Evolutionary conservation across 306 rosid genomes (phyloP).

Genomic region (Hippophae tibetana): DNA sequence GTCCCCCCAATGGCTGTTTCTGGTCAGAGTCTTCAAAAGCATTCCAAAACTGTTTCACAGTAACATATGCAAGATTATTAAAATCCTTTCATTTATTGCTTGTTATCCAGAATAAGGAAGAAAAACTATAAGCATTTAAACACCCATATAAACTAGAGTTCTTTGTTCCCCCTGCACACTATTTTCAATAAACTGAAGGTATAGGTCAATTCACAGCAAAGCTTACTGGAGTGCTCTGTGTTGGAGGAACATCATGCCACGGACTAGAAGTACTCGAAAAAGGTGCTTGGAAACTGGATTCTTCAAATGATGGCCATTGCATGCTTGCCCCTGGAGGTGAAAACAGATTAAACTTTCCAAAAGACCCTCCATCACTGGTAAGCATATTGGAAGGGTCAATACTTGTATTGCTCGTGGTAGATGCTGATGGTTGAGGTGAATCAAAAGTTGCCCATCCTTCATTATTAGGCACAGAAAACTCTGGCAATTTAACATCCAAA

Average conservation of each 20-base stretch:
- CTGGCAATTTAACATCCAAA: conserved; percentile 27
- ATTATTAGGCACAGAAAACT: conserved; percentile 36
- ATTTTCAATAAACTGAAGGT: neutral
- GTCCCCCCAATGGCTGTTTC: conserved; percentile 25
- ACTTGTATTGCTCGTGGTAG: conserved; percentile 25
- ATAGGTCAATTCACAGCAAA: neutral
- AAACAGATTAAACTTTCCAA: conserved; percentile 38
- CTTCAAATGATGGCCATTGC: conserved; percentile 36
- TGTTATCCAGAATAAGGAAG: neutral
- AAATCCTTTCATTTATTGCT: conserved; percentile 17
- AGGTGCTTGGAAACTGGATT: conserved; percentile 20
- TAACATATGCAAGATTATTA: conserved; percentile 24
- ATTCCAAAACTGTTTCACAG: conserved; percentile 56
- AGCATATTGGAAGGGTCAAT: conserved; percentile 16
- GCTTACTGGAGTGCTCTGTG: conserved; percentile 38
- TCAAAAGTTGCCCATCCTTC: conserved; percentile 88
- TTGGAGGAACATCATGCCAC: conserved; percentile 35
- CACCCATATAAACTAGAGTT: conserved; percentile 3
- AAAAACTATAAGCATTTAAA: conserved; percentile 7
- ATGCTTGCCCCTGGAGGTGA: conserved; percentile 25
- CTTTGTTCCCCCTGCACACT: conserved; percentile 1
- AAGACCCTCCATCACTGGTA: conserved; percentile 23
- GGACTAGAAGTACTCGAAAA: conserved; percentile 28
- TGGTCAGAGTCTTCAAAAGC: conserved; percentile 54
- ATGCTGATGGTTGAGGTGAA: conserved; percentile 30